Evolutionary conservation across 2,329 filamentous ascomycete species (phyloP), one percentile per base, ranked within the genome.

Genomic region (Onygenales sp.): DNA sequence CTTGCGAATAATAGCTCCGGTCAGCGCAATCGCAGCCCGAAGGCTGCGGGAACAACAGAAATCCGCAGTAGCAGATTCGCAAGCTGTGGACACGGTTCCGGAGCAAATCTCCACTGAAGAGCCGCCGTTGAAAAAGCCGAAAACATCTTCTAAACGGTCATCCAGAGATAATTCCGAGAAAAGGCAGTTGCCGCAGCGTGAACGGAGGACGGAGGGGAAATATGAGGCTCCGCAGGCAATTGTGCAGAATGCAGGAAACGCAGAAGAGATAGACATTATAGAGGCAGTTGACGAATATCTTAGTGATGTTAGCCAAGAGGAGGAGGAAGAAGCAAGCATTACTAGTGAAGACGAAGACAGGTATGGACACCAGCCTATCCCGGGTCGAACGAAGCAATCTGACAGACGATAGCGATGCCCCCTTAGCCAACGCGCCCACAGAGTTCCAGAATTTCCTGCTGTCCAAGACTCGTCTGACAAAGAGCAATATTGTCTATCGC

Each of bases 1-100:
- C 14, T 33, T 31, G 33, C 45, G 49, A 54, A 45, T 55, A 35
- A n/a, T 31, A 43, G 50, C 43, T 52, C 54, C 57, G n/a, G 60
- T 73, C 55, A 73, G 71, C 56, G 71, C 71, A 44, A 59, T 73
- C 57, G 71, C 71, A 32, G 71, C 71, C 55, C 71, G 70, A 60
- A 71, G 64, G 66, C 68, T 68, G 60, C 64, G 67, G 50, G 66
- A 68, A 35, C 48, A 56, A 44, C 51, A 27, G 5, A 27, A 27
- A 27, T 27, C 21, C 21, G 5, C 49, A 27, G 51, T 39, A n/a
- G 56, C 66, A 70, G 55, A 64, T 65, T 51, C 58, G 61, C 46
- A 65, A 64, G 52, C 58, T 21, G 47, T 59, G 33, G 61, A 63
- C 47, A 55, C 59, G 48, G 50, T 60, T 11, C 49, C 55, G 5